These are phyloP conservation scores for Thoreauomyces humboldtii DNA, from an alignment of 192 early-diverging fungal species.

Conservation along the genomic window DNA sequence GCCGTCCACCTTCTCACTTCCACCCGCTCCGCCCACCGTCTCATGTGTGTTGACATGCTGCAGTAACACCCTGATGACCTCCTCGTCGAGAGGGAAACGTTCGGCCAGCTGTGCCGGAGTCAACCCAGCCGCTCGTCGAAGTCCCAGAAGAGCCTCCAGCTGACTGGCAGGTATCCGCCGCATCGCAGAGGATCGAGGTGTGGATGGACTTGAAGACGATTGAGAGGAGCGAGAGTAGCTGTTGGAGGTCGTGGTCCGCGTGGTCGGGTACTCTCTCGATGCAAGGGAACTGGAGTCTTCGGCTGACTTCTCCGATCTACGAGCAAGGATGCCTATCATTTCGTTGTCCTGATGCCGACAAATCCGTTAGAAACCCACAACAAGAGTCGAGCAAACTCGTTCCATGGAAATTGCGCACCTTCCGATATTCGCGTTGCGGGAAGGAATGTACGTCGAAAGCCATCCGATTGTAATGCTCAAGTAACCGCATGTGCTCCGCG, in stretches of 20 bases:
- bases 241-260: neutral
- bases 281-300: neutral
- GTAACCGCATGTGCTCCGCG: slow-evolving; percentile 12
- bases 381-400: neutral
- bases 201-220: slow-evolving; percentile 1
- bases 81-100: slow-evolving; percentile 7
- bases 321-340: slow-evolving; percentile 9
- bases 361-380: no score
- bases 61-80: slow-evolving; percentile 2
- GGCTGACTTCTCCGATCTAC: neutral
- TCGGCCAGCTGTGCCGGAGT: slow-evolving; percentile 1
- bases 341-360: slow-evolving; percentile 13
- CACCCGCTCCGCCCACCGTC: slow-evolving; percentile 3
- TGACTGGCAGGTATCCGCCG: neutral
- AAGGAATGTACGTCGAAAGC: slow-evolving; percentile 6
- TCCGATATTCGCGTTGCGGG: slow-evolving; percentile 14
- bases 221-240: neutral
- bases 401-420: slow-evolving; percentile 11
- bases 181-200: neutral
- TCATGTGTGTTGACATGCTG: slow-evolving; percentile 17
- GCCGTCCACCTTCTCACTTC: slow-evolving; percentile 10
- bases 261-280: neutral
- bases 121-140: neutral
- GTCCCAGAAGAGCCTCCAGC: neutral
- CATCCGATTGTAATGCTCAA: slow-evolving; percentile 26